These are phyloP conservation scores for Pyrrhoderma noxium DNA, from an alignment of 1,284 basidiomycete genomes.

Conservation along the genomic window DNA sequence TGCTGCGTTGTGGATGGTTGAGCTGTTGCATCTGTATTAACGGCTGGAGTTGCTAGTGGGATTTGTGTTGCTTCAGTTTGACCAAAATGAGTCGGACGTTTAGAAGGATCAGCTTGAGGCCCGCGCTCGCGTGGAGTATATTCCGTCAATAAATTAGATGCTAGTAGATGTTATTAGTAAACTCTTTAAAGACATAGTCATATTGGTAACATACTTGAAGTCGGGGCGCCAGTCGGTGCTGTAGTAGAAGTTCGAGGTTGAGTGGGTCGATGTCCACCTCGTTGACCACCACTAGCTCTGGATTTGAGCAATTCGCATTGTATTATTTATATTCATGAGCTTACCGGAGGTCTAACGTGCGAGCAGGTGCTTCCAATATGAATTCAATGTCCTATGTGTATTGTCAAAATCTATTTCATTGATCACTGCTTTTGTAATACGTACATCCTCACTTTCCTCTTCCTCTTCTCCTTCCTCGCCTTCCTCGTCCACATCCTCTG, in stretches of 20 bases:
- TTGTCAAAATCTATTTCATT: too few relatives aligned
- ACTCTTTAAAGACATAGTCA: neutral
- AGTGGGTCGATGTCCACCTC: constrained; percentile 12
- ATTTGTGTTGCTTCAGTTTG: constrained; percentile 20
- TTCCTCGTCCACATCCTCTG: neutral
- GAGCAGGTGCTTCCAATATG: constrained; percentile 12
- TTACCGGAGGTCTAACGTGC: constrained; percentile 16
- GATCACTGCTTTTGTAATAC: too few relatives aligned
- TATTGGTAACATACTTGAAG: constrained; percentile 3
- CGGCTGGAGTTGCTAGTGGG: constrained; percentile 19
- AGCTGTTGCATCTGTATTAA: constrained; percentile 10
- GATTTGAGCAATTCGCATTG: neutral
- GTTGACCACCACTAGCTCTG: constrained; percentile 1
- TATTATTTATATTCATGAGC: neutral
- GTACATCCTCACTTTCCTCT: constrained; percentile 11
- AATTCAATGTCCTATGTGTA: constrained; percentile 16
- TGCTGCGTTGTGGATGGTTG: constrained; percentile 20
- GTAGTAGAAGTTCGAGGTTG: constrained; percentile 9
- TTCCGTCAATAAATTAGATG: constrained; percentile 64
- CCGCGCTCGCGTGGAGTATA: constrained; percentile 82
- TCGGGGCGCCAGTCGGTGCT: neutral
- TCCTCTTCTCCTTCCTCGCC: constrained; percentile 11
- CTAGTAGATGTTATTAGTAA: neutral
- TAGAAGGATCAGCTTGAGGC: constrained; percentile 27
- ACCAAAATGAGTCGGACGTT: neutral